Evolutionary conservation across 2,329 filamentous ascomycete species (phyloP), one percentile per base, ranked within the genome.

Genomic region (Aspergillus tamarii): DNA sequence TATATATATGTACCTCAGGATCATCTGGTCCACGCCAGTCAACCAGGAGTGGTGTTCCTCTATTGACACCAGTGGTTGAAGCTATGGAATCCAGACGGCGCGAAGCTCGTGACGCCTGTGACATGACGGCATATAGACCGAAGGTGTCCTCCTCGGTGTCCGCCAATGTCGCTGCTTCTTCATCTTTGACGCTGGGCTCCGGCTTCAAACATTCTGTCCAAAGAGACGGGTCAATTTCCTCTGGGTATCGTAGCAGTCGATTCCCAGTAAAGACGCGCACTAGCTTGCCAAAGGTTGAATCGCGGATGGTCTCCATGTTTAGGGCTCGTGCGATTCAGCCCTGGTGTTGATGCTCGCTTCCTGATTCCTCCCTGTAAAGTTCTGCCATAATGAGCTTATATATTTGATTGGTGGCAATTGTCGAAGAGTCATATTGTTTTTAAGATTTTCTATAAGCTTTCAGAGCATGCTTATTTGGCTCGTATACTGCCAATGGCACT

Each of bases 231-330:
- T 69, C 64, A 7, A 55, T 45, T 36, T 71, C 69, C 48, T 72
- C 70, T 1, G 68, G 68, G 36, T 72, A 72, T 41, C 59, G 63
- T 21, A 69, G 52, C 2, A 55, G 54, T 60, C 59, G 57, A 4
- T 55, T 56, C 0, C 62, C 57, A 14, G 55, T 67, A 54, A 63
- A 59, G 19, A 72, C 32, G 41, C 68, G 68, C 9, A 68, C 61
- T 4, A 71, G 57, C 61, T 72, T 68, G 43, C 70, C 70, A 39
- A 72, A 70, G 8, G 67, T 64, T 8, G 69, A 66, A 54, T 71
- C 70, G 21, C 68, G 67, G 45, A 70, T 57, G 12, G 61, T 65
- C 34, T 65, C 65, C 65, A 64, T 61, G 21, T 26, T 23, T 32
- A 26, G 45, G 41, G 21, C n/a, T 26, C 34, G 16, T 21, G 14